phyloP scores from a whole-genome alignment of 768 basidiomycete genomes.

The Termitomyces sp. region DNA sequence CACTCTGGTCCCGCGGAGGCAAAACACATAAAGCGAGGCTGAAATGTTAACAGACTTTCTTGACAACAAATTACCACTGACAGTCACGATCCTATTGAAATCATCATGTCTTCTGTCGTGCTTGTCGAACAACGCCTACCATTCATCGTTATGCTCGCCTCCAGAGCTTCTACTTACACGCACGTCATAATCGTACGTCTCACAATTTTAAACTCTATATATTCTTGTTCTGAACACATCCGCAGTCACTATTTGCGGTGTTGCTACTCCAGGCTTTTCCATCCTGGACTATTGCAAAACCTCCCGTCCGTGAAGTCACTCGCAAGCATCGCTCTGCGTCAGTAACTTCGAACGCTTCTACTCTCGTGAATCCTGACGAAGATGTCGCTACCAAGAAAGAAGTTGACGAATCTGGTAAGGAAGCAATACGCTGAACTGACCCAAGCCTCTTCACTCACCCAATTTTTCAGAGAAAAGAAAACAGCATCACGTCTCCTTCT shows the following conservation, averaged over 20 bases:
- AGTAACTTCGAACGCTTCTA: not conserved
- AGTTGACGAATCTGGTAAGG: not conserved
- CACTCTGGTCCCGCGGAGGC: not conserved
- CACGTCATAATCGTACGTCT: slow-evolving; percentile 1
- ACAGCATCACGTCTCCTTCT: not conserved
- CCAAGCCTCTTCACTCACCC: not conserved
- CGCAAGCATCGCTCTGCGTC: not conserved
- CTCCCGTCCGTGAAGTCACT: not conserved
- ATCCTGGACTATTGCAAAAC: not conserved
- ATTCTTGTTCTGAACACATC: slow-evolving; percentile 1
- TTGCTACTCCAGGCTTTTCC: not conserved
- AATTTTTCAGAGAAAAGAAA: not conserved
- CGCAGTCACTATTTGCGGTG: slow-evolving; percentile 2
- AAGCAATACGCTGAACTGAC: not conserved
- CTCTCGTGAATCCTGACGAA: not conserved
- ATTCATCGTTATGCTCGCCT: not conserved
- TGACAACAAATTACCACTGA: too few relatives aligned
- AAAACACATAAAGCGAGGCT: not conserved
- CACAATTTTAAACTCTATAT: not conserved
- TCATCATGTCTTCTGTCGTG: not conserved
- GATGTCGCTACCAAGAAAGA: not conserved
- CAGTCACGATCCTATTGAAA: not conserved
- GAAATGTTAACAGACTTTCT: not conserved
- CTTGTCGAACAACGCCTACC: slow-evolving; percentile 4
- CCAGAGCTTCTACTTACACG: not conserved